These are phyloP conservation scores for Coffea eugenioides DNA, from an alignment of 257 asterid genomes.

Conservation along the genomic window DNA sequence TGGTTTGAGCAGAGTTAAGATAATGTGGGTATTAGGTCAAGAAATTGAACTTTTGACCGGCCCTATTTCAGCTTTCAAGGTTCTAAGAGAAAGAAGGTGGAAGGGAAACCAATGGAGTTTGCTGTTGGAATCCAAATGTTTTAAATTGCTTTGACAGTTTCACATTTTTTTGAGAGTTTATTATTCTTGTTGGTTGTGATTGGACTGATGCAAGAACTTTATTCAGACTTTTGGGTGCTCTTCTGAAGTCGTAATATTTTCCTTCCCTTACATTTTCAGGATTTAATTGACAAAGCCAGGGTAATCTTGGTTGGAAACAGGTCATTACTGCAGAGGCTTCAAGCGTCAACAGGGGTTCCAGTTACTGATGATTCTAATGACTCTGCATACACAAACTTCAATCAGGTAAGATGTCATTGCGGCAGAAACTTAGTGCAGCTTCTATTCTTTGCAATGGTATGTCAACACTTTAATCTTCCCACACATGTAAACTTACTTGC, in stretches of 20 bases:
- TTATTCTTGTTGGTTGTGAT: slow-evolving; percentile 1
- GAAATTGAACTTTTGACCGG: too few relatives aligned
- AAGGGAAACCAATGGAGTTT: too few relatives aligned
- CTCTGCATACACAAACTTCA: slow-evolving; percentile 60
- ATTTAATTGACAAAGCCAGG: slow-evolving; percentile 85
- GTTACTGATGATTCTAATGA: slow-evolving; percentile 56
- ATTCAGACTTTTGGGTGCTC: slow-evolving; percentile 1
- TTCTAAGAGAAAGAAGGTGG: too few relatives aligned
- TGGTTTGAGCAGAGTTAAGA: too few relatives aligned
- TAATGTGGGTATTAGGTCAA: too few relatives aligned
- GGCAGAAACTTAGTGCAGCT: neutral
- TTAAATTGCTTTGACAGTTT: too few relatives aligned
- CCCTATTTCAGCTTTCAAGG: too few relatives aligned
- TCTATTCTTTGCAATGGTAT: neutral
- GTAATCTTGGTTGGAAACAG: slow-evolving; percentile 79
- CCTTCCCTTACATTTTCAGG: slow-evolving; percentile 43
- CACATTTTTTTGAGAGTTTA: too few relatives aligned
- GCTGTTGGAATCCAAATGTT: too few relatives aligned
- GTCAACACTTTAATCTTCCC: neutral
- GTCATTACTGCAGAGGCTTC: slow-evolving; percentile 64
- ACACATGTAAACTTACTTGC: neutral
- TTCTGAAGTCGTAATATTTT: neutral
- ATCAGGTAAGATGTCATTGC: slow-evolving; percentile 46
- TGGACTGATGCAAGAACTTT: neutral
- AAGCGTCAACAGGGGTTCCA: slow-evolving; percentile 58